Evolutionary conservation across 129 eudicot genomes (phyloP).

Genomic region (Helianthus tuberosus): DNA sequence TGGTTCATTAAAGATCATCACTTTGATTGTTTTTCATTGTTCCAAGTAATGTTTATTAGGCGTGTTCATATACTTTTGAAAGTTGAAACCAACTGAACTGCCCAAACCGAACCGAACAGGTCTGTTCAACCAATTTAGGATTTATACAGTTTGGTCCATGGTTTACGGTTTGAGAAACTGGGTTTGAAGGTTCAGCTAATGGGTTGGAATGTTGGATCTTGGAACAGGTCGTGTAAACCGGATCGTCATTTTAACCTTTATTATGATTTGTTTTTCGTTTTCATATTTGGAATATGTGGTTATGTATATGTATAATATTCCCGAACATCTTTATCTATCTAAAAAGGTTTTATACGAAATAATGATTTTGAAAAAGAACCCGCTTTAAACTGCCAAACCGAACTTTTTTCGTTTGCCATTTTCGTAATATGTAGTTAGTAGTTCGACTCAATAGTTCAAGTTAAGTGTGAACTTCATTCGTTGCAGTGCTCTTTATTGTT

Average conservation of each 20-base stretch:
- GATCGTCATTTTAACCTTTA: neutral
- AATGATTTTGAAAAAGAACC: neutral
- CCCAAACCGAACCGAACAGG: neutral
- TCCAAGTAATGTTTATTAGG: neutral
- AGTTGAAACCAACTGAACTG: neutral
- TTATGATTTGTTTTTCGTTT: neutral
- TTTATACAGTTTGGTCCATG: neutral
- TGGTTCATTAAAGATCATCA: neutral
- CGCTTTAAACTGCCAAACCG: neutral
- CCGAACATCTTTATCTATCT: neutral
- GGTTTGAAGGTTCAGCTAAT: neutral
- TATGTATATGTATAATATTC: neutral
- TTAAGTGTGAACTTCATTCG: neutral
- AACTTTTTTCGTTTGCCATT: neutral
- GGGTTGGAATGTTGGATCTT: neutral
- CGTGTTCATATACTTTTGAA: neutral
- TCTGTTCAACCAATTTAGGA: neutral
- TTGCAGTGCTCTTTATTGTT: neutral
- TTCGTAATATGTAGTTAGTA: neutral
- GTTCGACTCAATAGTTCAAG: neutral
- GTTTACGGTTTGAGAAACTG: neutral
- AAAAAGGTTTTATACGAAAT: neutral
- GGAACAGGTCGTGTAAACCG: neutral
- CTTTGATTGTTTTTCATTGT: neutral
- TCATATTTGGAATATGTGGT: neutral